These are phyloP conservation scores for Fusarium anthophilum DNA, from an alignment of 2,329 filamentous ascomycete genomes.

Conservation along the genomic window DNA sequence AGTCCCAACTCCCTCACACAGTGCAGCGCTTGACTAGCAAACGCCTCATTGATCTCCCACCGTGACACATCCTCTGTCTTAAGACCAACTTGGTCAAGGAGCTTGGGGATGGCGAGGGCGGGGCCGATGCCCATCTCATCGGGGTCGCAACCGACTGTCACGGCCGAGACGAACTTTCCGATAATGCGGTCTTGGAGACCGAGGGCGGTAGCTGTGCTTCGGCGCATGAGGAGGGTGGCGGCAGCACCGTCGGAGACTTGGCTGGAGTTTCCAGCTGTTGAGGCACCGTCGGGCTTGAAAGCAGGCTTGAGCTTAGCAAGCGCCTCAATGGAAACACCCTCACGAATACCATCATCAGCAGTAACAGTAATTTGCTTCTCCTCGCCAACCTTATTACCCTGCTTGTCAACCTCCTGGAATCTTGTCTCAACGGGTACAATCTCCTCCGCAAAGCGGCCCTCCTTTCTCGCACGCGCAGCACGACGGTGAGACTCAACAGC, in stretches of 20 bases:
- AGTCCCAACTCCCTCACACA: constrained; percentile 77
- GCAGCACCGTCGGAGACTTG: constrained; percentile 92
- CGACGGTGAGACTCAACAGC: constrained; percentile 78
- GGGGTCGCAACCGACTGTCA: constrained; percentile 80
- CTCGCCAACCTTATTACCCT: constrained; percentile 63
- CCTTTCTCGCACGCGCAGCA: constrained; percentile 74
- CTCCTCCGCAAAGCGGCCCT: constrained; percentile 78
- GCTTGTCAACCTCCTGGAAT: constrained; percentile 71
- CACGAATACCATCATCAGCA: constrained; percentile 84
- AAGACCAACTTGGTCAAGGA: constrained; percentile 76
- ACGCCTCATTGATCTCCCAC: constrained; percentile 95
- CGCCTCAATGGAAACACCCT: constrained; percentile 72
- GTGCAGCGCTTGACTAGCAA: constrained; percentile 73
- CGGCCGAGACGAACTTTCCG: constrained; percentile 82
- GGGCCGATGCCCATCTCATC: constrained; percentile 97
- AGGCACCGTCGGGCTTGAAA: constrained; percentile 77
- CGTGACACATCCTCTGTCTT: constrained; percentile 75
- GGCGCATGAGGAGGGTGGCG: constrained; percentile 83
- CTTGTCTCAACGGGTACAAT: constrained; percentile 82
- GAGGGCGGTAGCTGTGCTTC: constrained; percentile 79
- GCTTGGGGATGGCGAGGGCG: constrained; percentile 83
- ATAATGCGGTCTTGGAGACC: constrained; percentile 76
- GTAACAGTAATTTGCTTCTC: constrained; percentile 72
- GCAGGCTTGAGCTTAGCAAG: constrained; percentile 85
- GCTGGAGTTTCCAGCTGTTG: constrained; percentile 86